Evolutionary conservation across 169 alveolate species (phyloP), one percentile per base, ranked within the genome.

Genomic region (Plasmodium yoelii): DNA sequence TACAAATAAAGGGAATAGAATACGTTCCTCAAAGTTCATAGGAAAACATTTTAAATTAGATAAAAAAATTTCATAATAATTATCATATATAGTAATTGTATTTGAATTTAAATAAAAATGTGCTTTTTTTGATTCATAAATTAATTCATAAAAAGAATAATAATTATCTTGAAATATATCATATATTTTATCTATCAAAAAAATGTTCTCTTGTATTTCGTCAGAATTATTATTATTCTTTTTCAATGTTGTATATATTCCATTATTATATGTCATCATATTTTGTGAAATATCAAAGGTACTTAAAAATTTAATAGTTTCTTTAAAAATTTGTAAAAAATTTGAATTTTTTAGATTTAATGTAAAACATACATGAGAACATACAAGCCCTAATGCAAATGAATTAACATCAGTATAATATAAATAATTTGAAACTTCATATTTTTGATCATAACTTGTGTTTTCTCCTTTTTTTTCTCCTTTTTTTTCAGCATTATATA

Each of bases 51-150:
- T 64, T 47, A n/a, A 46, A 26, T 61, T 60, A 5, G 51, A 3
- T 4, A 55, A 51, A 24, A 75, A 75, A n/a, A 75, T n/a, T 5
- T 75, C 46, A 56, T 12, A 75, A 61, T 44, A 42, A 26, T 42
- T 61, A 34, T 1, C 42, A 34, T 34, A 34, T 34, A 3, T 34
- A 34, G 2, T 34, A 34, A 5, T 34, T 3, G 4, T 34, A 0
- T 55, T 56, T 0, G 51, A 22, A 2, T 65, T 63, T 19, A 75
- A 39, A 34, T 65, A 22, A 13, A 61, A 75, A 0, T 44, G 34
- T 6, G 88, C 75, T n/a, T 75, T 75, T 65, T 75, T 75, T 15
- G 88, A 46, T 63, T 75, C 88, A 5, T 61, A 73, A 7, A 75
- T 44, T 12, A 75, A 56, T 26, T 75, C 88, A 0, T 28, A 9